phyloP scores from a whole-genome alignment of 1,284 basidiomycete genomes.

The Irpex rosettiformis region DNA sequence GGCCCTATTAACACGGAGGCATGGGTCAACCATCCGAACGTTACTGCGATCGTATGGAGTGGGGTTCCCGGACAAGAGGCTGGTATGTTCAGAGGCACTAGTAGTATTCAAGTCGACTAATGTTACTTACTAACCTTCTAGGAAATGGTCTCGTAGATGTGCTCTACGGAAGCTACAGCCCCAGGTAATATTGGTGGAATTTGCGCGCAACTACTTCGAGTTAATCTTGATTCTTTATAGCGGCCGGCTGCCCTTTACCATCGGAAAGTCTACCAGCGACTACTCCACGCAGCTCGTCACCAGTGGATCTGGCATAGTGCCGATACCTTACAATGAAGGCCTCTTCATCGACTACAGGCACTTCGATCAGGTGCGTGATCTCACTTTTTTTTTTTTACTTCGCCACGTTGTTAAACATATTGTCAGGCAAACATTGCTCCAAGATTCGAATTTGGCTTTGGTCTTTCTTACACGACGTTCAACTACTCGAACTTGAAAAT shows the following conservation, averaged over 20 bases:
- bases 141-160: slow-evolving; percentile 61
- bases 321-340: slow-evolving; percentile 46
- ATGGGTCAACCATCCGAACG: slow-evolving; percentile 44
- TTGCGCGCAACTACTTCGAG: no score
- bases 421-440: slow-evolving; percentile 48
- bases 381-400: no score
- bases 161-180: slow-evolving; percentile 62
- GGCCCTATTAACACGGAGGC: slow-evolving; percentile 45
- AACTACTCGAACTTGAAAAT: slow-evolving; percentile 44
- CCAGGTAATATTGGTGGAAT: slow-evolving; percentile 39
- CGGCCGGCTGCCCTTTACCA: slow-evolving; percentile 42
- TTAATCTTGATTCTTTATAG: slow-evolving; percentile 20
- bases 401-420: no score
- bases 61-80: slow-evolving; percentile 74
- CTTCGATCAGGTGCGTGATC: slow-evolving; percentile 50
- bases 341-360: slow-evolving; percentile 64
- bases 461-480: slow-evolving; percentile 42
- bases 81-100: no score
- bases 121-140: no score
- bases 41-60: slow-evolving; percentile 35
- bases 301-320: slow-evolving; percentile 33
- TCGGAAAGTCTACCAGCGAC: slow-evolving; percentile 45
- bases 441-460: slow-evolving; percentile 67
- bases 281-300: slow-evolving; percentile 40
- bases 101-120: no score